phyloP scores from a whole-genome alignment of 805 yeast genomes.

The Scheffersomyces coipomensis region DNA sequence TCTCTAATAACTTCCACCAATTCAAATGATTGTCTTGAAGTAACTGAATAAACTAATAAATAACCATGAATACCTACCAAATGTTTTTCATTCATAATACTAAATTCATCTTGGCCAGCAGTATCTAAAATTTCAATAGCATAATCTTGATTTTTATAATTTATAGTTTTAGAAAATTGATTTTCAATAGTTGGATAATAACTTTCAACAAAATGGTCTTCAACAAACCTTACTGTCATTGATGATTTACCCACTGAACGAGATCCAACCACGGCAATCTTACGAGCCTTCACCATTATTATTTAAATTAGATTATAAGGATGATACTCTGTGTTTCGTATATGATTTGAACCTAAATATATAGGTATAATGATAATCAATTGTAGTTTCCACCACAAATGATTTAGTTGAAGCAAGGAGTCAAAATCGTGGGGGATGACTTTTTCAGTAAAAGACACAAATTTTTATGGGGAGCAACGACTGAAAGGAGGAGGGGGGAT shows the following conservation, averaged over 20 bases:
- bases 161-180: conserved; percentile 70
- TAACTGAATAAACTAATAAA: conserved; percentile 76
- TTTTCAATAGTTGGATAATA: conserved; percentile 92
- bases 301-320: too few species aligned
- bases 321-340: too few species aligned
- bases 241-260: conserved; percentile 89
- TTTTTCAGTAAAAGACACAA: too few species aligned
- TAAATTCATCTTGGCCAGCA: conserved; percentile 90
- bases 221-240: conserved; percentile 79
- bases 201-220: conserved; percentile 82
- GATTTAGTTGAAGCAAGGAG: too few species aligned
- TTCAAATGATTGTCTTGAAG: conserved; percentile 75
- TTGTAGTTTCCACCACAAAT: too few species aligned
- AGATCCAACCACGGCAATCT: conserved; percentile 84
- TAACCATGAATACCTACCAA: conserved; percentile 83
- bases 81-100: conserved; percentile 75
- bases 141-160: conserved; percentile 70
- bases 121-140: conserved; percentile 86
- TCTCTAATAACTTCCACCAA: conserved; percentile 75
- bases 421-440: too few species aligned
- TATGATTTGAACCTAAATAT: too few species aligned
- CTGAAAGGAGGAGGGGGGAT: too few species aligned
- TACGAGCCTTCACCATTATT: conserved; percentile 54
- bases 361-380: too few species aligned
- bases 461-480: too few species aligned